Conservation (phyloP, 1,284 basidiomycete species). For the Farysia itapuensis region DNA sequence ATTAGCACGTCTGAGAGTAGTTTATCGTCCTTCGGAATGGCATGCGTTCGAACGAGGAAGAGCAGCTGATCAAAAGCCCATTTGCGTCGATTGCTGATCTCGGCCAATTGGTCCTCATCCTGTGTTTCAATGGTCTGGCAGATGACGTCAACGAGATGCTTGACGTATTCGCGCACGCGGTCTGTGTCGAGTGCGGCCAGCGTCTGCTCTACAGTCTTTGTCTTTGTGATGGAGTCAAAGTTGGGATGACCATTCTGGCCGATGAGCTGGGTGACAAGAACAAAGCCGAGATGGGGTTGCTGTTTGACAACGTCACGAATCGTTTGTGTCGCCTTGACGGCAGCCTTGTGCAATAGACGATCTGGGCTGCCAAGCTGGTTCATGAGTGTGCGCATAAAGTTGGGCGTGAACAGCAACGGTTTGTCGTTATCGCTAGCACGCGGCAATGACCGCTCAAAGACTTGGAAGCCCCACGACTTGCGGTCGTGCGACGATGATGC, state of each 20-base stretch:
- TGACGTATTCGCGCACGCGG: constrained; percentile 78
- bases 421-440: constrained; percentile 71
- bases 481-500: constrained; percentile 80
- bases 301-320: constrained; percentile 75
- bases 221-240: constrained; percentile 88
- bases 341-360: constrained; percentile 84
- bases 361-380: constrained; percentile 87
- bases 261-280: constrained; percentile 81
- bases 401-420: constrained; percentile 86
- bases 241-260: constrained; percentile 82
- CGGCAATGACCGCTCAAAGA: constrained; percentile 79
- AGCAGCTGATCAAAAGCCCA: constrained; percentile 89
- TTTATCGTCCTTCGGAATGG: constrained; percentile 77
- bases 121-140: constrained; percentile 12
- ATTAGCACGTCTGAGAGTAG: constrained; percentile 77
- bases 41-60: constrained; percentile 75
- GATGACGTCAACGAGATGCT: constrained; percentile 64
- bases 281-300: constrained; percentile 79
- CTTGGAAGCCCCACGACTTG: constrained; percentile 93
- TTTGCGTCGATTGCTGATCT: constrained; percentile 49
- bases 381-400: constrained; percentile 95
- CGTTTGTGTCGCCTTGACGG: constrained; percentile 64
- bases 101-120: constrained; percentile 25
- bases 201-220: constrained; percentile 87
- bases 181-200: constrained; percentile 73